A percentile compares a stretch with the other conserved stretches of the same genome.
These are phyloP conservation scores for Bisporella sp. DNA, from an alignment of 2,329 filamentous ascomycete species.

Conservation along the genomic window DNA sequence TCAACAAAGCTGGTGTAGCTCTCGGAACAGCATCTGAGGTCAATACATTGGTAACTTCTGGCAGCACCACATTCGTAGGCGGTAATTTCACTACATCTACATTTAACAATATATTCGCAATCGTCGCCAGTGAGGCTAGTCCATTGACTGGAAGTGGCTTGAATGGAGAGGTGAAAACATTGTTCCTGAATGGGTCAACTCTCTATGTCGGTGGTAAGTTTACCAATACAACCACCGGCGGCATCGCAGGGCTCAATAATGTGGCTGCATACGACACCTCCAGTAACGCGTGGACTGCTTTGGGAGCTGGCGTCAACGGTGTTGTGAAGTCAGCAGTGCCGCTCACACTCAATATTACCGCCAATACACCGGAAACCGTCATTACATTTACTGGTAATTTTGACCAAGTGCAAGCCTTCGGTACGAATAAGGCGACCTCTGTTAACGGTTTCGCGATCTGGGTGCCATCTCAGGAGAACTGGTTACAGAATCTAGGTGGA, in stretches of 20 bases:
- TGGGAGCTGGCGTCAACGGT: constrained; percentile 84
- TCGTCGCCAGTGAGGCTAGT: constrained; percentile 56
- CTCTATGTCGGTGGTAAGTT: constrained; percentile 86
- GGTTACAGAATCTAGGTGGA: constrained; percentile 73
- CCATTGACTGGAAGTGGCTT: constrained; percentile 65
- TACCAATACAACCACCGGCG: constrained; percentile 59
- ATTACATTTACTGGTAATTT: constrained; percentile 80
- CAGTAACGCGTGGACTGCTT: constrained; percentile 63
- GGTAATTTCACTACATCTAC: constrained; percentile 72
- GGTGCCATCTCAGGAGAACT: constrained; percentile 79
- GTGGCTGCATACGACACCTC: constrained; percentile 69
- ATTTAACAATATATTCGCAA: constrained; percentile 69
- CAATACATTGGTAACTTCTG: constrained; percentile 57
- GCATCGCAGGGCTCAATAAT: constrained; percentile 60
- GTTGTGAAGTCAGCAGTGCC: constrained; percentile 68
- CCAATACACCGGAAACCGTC: constrained; percentile 59
- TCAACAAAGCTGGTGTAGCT: constrained; percentile 68
- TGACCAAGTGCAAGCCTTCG: constrained; percentile 62
- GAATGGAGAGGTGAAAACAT: constrained; percentile 67
- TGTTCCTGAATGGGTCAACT: constrained; percentile 56
- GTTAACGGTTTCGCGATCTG: constrained; percentile 81
- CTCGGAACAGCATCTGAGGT: constrained; percentile 64
- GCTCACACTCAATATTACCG: constrained; percentile 71
- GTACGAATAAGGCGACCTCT: constrained; percentile 49
- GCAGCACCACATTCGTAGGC: constrained; percentile 64